These are phyloP conservation scores for Leavenworthia alabamica DNA, from an alignment of 345 rosid genomes.

Conservation along the genomic window DNA sequence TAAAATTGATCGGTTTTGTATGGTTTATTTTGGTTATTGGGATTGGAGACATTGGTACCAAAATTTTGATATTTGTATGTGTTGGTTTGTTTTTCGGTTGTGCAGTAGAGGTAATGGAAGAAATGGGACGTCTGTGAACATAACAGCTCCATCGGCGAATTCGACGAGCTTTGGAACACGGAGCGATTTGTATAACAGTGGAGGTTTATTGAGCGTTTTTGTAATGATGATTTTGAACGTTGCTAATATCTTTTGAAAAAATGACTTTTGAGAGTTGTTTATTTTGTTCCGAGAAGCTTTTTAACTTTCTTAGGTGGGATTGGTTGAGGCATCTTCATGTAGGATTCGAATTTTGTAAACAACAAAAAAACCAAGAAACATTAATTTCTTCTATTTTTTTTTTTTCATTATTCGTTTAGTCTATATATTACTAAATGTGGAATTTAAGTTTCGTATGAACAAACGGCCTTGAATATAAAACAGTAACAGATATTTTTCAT, in stretches of 20 bases:
- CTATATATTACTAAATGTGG: too few species aligned
- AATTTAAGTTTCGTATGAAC: too few species aligned
- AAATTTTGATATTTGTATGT: neutral
- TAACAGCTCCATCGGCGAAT: slow-evolving; percentile 67
- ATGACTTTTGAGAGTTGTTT: too few species aligned
- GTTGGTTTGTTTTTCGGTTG: neutral
- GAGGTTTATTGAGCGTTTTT: slow-evolving; percentile 27
- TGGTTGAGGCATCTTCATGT: too few species aligned
- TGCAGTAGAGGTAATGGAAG: slow-evolving; percentile 41
- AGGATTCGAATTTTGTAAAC: too few species aligned
- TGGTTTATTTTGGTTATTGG: neutral
- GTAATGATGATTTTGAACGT: slow-evolving; percentile 35
- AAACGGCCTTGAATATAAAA: too few species aligned
- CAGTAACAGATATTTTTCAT: neutral
- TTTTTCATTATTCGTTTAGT: too few species aligned
- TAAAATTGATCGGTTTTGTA: too few species aligned
- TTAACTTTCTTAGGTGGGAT: too few species aligned
- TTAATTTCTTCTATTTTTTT: too few species aligned
- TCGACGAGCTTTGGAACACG: slow-evolving; percentile 41
- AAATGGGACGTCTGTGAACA: slow-evolving; percentile 52
- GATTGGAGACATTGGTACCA: neutral
- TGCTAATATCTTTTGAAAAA: slow-evolving; percentile 38
- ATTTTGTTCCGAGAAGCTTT: neutral
- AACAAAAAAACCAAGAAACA: too few species aligned
- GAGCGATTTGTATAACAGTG: slow-evolving; percentile 3